Evolutionary conservation across 2,329 filamentous ascomycete species (phyloP), one percentile per base, ranked within the genome.

Genomic region (Shiraia bambusicola): DNA sequence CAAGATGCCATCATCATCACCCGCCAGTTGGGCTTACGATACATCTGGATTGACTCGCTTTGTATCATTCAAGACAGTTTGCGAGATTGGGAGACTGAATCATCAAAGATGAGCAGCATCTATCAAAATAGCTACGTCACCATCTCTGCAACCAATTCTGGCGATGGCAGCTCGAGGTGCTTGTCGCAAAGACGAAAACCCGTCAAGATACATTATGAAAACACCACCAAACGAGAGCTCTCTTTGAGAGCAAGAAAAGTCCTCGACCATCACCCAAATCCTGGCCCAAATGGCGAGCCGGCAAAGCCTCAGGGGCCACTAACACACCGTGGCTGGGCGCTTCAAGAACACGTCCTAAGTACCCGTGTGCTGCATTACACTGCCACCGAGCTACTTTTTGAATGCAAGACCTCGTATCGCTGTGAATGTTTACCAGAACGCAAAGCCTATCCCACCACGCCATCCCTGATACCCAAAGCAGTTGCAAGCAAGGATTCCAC

Each of bases 21-120:
- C 17, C 52, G 64, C 2, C 59, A 63, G 28, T 51, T 67, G 2
- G 61, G 60, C 4, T 24, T 66, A n/a, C 52, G 59, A 2, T 67
- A 65, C 31, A 44, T 68, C 9, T 68, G 65, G 63, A 66, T 66
- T 12, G 65, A 68, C 35, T 56, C 53, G 1, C 45, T 68, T 1
- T 68, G 65, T 36, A 68, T 67, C 16, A 60, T 67, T 3, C 65
- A 68, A 47, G 63, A 66, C 27, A 58, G 51, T 6, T 33, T 53
- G 4, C 43, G 58, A 8, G 65, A 69, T 37, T 69, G 64, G 62
- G 60, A 64, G 42, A 57, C 52, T 1, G 64, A 69, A 33, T 58
- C 59, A 8, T 41, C 55, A 3, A 67, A 65, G 31, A 67, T 69
- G 65, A 54, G 56, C 2, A 54, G 47, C 28, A 65, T 69, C 3